Percentiles rank a stretch among this genome's conserved stretches.
These are phyloP conservation scores for Calonectria leucothoes DNA, from an alignment of 2,329 filamentous ascomycete genomes.

Conservation along the genomic window DNA sequence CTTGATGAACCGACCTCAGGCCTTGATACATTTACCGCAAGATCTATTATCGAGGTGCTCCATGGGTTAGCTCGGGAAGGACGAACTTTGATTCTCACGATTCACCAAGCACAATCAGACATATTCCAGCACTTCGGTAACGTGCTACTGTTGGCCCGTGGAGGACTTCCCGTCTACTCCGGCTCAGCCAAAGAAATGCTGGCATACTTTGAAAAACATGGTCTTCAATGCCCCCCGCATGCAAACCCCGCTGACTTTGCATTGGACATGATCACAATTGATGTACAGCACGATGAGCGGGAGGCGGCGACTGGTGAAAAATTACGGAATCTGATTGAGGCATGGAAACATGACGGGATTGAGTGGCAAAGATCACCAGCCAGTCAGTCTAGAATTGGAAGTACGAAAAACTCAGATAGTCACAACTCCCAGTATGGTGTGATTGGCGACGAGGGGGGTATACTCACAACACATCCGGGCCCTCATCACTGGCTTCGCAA, in stretches of 20 bases:
- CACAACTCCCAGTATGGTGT: too few species aligned
- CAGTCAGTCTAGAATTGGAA: too few species aligned
- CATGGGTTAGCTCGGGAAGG: slow-evolving; percentile 76
- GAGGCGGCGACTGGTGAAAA: slow-evolving; percentile 69
- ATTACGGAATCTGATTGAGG: slow-evolving; percentile 68
- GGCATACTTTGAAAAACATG: slow-evolving; percentile 67
- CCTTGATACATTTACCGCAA: slow-evolving; percentile 80
- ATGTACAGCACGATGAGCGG: slow-evolving; percentile 73
- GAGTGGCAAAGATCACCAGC: too few species aligned
- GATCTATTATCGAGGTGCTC: slow-evolving; percentile 79
- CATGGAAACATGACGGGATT: slow-evolving; percentile 62
- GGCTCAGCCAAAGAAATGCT: slow-evolving; percentile 73
- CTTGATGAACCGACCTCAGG: slow-evolving; percentile 82
- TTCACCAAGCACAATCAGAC: slow-evolving; percentile 80
- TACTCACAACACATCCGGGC: too few species aligned
- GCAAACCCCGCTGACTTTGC: slow-evolving; percentile 83
- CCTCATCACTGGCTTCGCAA: background rate
- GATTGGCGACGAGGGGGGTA: too few species aligned
- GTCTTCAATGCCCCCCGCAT: slow-evolving; percentile 72
- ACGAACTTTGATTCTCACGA: slow-evolving; percentile 77
- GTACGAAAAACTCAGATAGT: too few species aligned
- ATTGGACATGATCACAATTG: slow-evolving; percentile 75
- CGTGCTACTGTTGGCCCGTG: slow-evolving; percentile 75
- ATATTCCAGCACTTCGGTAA: slow-evolving; percentile 77
- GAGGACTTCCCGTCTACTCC: slow-evolving; percentile 74